phyloP scores from a whole-genome alignment of 2,329 filamentous ascomycete genomes.

The Exophiala viscosa region DNA sequence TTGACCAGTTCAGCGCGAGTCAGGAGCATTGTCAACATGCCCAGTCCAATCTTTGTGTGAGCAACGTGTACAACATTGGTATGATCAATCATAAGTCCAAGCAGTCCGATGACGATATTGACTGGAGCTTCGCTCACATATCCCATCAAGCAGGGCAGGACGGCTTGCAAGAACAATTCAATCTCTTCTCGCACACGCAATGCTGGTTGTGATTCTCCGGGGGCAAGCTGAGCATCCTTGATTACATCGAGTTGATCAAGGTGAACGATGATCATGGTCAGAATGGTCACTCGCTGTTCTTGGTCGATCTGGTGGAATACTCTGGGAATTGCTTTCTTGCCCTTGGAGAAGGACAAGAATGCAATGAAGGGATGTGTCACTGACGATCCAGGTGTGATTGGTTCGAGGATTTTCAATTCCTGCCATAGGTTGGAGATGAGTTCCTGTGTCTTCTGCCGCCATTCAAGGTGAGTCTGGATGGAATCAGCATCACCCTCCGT shows the following conservation, averaged over 20 bases:
- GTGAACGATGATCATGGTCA: conserved; percentile 93
- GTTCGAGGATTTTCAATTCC: conserved; percentile 87
- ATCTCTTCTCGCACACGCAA: conserved; percentile 81
- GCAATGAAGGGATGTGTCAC: conserved; percentile 87
- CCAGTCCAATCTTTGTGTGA: conserved; percentile 81
- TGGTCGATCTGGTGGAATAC: conserved; percentile 91
- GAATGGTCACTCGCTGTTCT: conserved; percentile 84
- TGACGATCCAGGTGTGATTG: conserved; percentile 69
- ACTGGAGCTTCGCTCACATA: conserved; percentile 89
- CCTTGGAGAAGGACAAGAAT: conserved; percentile 89
- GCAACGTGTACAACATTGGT: conserved; percentile 81
- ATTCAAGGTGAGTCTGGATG: conserved; percentile 72
- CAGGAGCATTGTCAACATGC: conserved; percentile 87
- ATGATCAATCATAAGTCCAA: conserved; percentile 77
- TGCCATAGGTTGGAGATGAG: conserved; percentile 80
- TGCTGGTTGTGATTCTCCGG: conserved; percentile 70
- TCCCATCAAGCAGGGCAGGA: conserved; percentile 84
- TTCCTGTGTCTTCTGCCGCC: conserved; percentile 66
- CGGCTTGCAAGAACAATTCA: conserved; percentile 80
- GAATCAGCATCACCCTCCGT: conserved; percentile 61
- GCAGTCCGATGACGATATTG: conserved; percentile 82
- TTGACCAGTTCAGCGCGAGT: conserved; percentile 92
- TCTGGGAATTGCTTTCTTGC: conserved; percentile 91
- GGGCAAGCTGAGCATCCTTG: conserved; percentile 69
- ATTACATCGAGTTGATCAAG: conserved; percentile 90